phyloP scores from a whole-genome alignment of 2,329 filamentous ascomycete genomes.

The Elsinoe necatrix region DNA sequence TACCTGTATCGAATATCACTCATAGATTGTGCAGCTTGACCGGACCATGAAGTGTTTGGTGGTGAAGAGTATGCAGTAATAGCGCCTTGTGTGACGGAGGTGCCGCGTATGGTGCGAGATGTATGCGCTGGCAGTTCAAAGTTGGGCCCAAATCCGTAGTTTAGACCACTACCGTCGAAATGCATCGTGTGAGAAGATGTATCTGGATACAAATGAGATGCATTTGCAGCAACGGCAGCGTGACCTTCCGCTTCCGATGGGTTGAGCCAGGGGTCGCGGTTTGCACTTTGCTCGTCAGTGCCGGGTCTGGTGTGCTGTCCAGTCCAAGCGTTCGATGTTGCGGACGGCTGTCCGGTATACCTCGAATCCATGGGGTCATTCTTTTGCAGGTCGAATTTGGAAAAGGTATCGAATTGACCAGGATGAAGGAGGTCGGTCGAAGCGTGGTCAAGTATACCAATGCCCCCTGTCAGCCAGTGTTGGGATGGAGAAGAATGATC shows the following conservation, averaged over 20 bases:
- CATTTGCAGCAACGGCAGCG: background rate
- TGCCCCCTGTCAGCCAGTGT: background rate
- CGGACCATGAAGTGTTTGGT: background rate
- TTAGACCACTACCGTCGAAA: background rate
- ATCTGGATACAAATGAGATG: background rate
- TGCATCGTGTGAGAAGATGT: background rate
- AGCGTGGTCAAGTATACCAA: background rate
- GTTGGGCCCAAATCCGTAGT: background rate
- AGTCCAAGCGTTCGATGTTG: background rate
- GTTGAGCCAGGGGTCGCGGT: background rate
- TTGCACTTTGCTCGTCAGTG: background rate
- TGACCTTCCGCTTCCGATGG: background rate
- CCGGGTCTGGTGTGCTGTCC: background rate
- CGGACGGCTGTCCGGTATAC: background rate
- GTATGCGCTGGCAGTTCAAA: slow-evolving; percentile 6
- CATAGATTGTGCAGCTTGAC: background rate
- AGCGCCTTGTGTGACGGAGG: background rate
- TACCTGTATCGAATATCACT: background rate
- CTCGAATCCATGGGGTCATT: background rate
- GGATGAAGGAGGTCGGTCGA: background rate
- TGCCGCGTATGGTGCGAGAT: background rate
- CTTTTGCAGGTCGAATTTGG: background rate
- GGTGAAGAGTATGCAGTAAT: background rate
- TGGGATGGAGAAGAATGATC: slow-evolving; percentile 9
- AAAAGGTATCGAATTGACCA: background rate